Evolutionary conservation across 2,329 filamentous ascomycete species (phyloP), one percentile per base, ranked within the genome.

Genomic region (Venturia effusa): DNA sequence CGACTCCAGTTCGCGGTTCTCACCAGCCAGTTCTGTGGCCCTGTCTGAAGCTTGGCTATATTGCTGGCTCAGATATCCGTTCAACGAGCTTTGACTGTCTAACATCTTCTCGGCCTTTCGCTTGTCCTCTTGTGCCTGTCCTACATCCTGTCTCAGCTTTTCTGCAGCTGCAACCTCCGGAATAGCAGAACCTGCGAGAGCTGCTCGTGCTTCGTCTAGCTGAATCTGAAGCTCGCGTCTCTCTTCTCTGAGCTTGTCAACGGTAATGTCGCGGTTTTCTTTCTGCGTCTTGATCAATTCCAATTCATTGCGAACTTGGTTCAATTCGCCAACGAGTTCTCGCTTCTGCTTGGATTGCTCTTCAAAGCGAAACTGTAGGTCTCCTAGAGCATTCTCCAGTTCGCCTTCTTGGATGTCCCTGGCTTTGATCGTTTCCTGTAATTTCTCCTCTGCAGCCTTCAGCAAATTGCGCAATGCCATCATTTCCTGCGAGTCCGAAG

Each of bases 111-210:
- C 63, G 19, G 63, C 63, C 32, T 60, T 61, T 24, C 19, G 27
- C 45, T 55, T 39, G 32, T 40, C 63, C 4, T 13, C 41, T 51
- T 64, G 37, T 4, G 63, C 63, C 43, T 63, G 27, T 34, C 48
- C 59, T 45, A 15, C 45, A n/a, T 64, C 59, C 11, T 57, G 57
- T 40, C 43, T 61, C 22, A 64, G 27, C 32, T 39, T 54, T 41
- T 64, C 43, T 41, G 63, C 34, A n/a, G 32, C 59, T 19, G 63
- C 59, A 6, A 64, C 45, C 15, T 64, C 63, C n/a, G 63, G 63
- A 57, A 64, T 55, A 24, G 37, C 22, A 39, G 59, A 62, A 24
- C 17, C 41, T 55, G 19, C 27, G 15, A 64, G 57, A 37, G 37
- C 41, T 30, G 24, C 37, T 30, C 40, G 39, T 27, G 63, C 63